These are phyloP conservation scores for Alternaria solani DNA, from an alignment of 2,329 filamentous ascomycete species.

Conservation along the genomic window DNA sequence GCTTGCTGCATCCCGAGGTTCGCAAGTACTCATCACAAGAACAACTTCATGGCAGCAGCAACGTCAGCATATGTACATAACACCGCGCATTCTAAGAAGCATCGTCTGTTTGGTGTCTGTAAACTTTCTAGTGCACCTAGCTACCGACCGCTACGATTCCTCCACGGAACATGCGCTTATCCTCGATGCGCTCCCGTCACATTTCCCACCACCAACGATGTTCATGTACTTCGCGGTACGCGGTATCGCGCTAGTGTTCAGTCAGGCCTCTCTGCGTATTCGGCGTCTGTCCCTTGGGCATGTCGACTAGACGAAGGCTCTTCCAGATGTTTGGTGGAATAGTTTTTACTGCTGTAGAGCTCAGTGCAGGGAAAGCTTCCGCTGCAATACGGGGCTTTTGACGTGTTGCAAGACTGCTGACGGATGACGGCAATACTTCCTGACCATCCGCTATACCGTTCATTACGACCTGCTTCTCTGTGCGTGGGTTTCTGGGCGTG, in stretches of 20 bases:
- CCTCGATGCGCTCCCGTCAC: neutral
- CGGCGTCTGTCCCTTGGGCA: neutral
- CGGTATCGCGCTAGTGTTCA: neutral
- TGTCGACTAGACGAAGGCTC: conserved; percentile 1
- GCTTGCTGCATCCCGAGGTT: neutral
- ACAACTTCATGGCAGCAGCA: neutral
- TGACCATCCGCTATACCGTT: neutral
- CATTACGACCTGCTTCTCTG: neutral
- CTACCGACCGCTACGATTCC: neutral
- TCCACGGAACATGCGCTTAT: neutral
- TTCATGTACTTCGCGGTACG: neutral
- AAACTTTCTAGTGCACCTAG: neutral
- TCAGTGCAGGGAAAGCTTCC: conserved; percentile 2
- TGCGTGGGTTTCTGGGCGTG: neutral
- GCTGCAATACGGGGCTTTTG: neutral
- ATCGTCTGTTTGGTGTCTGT: neutral
- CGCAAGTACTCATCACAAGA: neutral
- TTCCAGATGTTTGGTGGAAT: neutral
- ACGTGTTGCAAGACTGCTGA: neutral
- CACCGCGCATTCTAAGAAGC: neutral
- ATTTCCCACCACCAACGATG: neutral
- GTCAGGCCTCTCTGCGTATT: neutral
- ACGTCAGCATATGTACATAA: neutral
- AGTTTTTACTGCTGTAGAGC: neutral
- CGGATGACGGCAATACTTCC: neutral